phyloP scores from a whole-genome alignment of 495 filamentous ascomycete genomes.

The Penicillium robsamsonii region DNA sequence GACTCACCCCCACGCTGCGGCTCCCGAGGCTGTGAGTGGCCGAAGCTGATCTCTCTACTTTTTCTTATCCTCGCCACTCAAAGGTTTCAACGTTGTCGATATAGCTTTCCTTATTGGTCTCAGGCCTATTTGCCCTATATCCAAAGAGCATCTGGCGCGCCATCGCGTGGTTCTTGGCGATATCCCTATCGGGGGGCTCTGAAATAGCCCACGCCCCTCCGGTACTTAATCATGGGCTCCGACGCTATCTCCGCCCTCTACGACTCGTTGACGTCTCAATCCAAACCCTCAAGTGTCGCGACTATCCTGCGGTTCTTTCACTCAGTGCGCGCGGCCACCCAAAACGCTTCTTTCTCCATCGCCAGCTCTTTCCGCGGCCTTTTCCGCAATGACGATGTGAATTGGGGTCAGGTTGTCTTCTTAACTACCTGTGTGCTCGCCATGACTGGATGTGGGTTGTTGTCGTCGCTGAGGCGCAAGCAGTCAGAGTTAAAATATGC shows the following conservation, averaged over 20 bases:
- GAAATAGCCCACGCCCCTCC: slow-evolving; percentile 17
- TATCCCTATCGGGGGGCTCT: slow-evolving; percentile 7
- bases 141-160: slow-evolving; percentile 21
- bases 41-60: slow-evolving; percentile 12
- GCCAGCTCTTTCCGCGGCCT: slow-evolving; percentile 23
- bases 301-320: slow-evolving; percentile 19
- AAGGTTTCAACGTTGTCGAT: slow-evolving; percentile 26
- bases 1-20: slow-evolving; percentile 38
- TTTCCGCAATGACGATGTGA: slow-evolving; percentile 32
- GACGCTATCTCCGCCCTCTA: slow-evolving; percentile 17
- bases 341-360: slow-evolving; percentile 21
- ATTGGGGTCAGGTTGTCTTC: slow-evolving; percentile 35
- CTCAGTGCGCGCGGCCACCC: slow-evolving; percentile 16
- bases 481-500: slow-evolving; percentile 13
- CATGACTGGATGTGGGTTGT: slow-evolving; percentile 44
- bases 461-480: slow-evolving; percentile 36
- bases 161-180: slow-evolving; percentile 18
- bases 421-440: slow-evolving; percentile 36
- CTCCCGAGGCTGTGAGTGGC: slow-evolving; percentile 34
- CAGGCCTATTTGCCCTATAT: slow-evolving; percentile 2
- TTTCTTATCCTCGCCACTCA: slow-evolving; percentile 18
- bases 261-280: slow-evolving; percentile 18
- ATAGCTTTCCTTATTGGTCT: slow-evolving; percentile 31
- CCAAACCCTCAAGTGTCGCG: slow-evolving; percentile 14
- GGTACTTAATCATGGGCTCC: slow-evolving; percentile 24